Evolutionary conservation across 1,139 yeast genomes (phyloP), one percentile per base, ranked within the genome.

Genomic region (Debaryomyces coudertii): DNA sequence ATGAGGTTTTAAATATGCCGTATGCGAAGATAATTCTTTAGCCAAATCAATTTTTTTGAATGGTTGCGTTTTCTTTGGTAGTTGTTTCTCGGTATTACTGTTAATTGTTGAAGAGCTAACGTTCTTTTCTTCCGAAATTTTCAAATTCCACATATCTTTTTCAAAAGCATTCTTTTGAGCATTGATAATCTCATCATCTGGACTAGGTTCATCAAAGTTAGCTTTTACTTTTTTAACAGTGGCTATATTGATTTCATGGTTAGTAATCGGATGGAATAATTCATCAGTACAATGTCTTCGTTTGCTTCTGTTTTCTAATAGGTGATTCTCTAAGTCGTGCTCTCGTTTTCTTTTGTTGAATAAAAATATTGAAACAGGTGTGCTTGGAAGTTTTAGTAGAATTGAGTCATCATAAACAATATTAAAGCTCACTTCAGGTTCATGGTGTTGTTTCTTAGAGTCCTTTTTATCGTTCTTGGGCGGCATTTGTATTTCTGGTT

Each of bases 121-220:
- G 30, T 42, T 7, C 43, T 40, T 49, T 52, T 47, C 50, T 27
- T 52, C 55, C 24, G 55, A 46, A 22, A 63, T 54, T 40, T 57
- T 60, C 47, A 74, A 61, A 30, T 65, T 65, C 20, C 63, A 62
- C 41, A 75, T 62, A 7, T 68, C 70, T 41, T 71, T 70, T 31
- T 71, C 77, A 47, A 78, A 77, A 0, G 82, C 83, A 41, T 67
- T 62, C 44, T 69, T 69, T 61, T 87, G 95, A 0, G 92, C 90
- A 42, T 73, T 66, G 43, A 80, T 61, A 7, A 87, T 77, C 44
- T 76, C 67, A 58, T 90, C 97, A 66, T 90, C 98, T 2, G 97
- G 97, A 56, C 96, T 87, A 11, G 90, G 92, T 49, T 75, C 70
- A 16, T 66, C 63, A 59, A 90, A 90, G 51, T 85, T 87, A 36